These are phyloP conservation scores for Myotisia sp. DNA, from an alignment of 2,329 filamentous ascomycete species.

Conservation along the genomic window DNA sequence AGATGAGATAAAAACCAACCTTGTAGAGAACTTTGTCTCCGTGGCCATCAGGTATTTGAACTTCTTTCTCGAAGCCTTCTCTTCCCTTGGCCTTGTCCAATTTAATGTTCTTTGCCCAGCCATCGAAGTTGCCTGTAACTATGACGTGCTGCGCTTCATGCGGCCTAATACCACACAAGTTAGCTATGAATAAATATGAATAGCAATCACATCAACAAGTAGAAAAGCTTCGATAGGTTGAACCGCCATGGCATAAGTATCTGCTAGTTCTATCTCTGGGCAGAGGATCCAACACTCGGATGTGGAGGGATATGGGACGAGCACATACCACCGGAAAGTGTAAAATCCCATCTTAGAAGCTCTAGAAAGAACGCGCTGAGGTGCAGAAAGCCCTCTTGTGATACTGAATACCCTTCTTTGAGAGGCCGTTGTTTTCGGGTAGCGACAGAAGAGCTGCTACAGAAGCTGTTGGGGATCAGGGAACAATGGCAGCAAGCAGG, in stretches of 20 bases:
- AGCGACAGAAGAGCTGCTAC: too few relatives aligned
- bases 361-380: too few relatives aligned
- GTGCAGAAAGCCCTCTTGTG: too few relatives aligned
- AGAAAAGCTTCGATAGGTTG: neutral
- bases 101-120: slow-evolving; percentile 77
- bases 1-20: slow-evolving; percentile 40
- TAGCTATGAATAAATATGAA: neutral
- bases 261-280: too few relatives aligned
- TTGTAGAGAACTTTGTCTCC: slow-evolving; percentile 81
- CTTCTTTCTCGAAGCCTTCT: slow-evolving; percentile 62
- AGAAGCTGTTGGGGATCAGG: too few relatives aligned
- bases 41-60: slow-evolving; percentile 49
- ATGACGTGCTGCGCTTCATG: slow-evolving; percentile 74
- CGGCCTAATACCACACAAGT: slow-evolving; percentile 45
- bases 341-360: slow-evolving; percentile 5
- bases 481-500: too few relatives aligned
- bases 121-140: slow-evolving; percentile 90
- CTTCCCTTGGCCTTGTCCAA: slow-evolving; percentile 55
- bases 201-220: neutral
- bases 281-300: neutral
- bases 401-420: too few relatives aligned
- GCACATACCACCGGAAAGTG: slow-evolving; percentile 2
- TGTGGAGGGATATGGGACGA: neutral
- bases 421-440: too few relatives aligned
- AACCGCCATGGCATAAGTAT: too few relatives aligned